A percentile compares a stretch with the other conserved stretches of the same genome.
Evolutionary conservation across 768 basidiomycete genomes (phyloP).

Genomic region (Naganishia vishniacii): DNA sequence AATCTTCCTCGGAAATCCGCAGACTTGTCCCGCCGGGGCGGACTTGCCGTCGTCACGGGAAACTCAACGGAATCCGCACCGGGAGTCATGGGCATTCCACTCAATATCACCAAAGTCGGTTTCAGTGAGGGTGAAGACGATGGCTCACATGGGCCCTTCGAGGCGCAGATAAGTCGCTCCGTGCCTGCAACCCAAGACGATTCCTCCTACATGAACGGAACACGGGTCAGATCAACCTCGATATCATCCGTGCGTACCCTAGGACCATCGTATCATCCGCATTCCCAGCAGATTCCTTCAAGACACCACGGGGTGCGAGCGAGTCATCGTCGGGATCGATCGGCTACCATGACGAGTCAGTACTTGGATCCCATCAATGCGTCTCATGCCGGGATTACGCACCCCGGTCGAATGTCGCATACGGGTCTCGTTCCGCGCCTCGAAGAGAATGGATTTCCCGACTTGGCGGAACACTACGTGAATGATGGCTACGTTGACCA

Average conservation of each 20-base stretch:
- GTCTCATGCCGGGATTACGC: no score
- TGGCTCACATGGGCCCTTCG: no score
- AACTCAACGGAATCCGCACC: no score
- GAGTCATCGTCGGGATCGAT: neutral
- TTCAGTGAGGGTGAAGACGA: no score
- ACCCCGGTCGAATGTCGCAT: neutral
- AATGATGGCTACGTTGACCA: constrained; percentile 2
- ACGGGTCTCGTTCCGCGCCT: neutral
- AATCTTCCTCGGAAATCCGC: neutral
- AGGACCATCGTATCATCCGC: neutral
- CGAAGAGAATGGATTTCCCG: neutral
- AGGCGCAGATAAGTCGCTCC: neutral
- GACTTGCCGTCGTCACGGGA: no score
- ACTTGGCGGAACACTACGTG: neutral
- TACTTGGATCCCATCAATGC: neutral
- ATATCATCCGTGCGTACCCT: neutral
- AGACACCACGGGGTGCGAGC: neutral
- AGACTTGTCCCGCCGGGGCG: no score
- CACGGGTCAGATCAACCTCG: neutral
- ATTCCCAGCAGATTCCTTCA: neutral
- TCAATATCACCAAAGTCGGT: no score
- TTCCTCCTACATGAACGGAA: neutral
- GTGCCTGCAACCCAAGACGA: neutral
- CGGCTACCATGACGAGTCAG: neutral
- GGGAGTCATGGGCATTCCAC: no score